phyloP scores from a whole-genome alignment of 176 grass and related monocot species.

The Aegilops bicornis region DNA sequence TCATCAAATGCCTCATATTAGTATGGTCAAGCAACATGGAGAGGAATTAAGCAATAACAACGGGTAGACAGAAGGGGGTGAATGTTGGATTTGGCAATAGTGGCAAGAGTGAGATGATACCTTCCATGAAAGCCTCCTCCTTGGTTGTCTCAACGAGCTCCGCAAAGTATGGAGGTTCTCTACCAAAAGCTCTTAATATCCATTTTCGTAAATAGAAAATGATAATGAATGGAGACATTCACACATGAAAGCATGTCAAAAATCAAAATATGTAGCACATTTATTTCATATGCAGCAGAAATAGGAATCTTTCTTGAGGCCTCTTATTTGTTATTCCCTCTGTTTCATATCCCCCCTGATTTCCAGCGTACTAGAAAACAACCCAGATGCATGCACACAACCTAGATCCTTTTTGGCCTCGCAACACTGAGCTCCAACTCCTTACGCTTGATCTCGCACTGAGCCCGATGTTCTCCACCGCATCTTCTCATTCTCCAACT shows the following conservation, averaged over 20 bases:
- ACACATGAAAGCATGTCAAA: too few relatives aligned
- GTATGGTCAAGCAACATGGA: too few relatives aligned
- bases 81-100: not conserved
- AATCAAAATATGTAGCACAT: too few relatives aligned
- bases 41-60: too few relatives aligned
- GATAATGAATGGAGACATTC: too few relatives aligned
- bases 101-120: not conserved
- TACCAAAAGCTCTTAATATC: not conserved
- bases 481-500: not conserved
- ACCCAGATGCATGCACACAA: not conserved
- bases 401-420: not conserved
- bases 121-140: too few relatives aligned
- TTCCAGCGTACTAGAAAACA: not conserved
- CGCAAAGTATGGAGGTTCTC: not conserved
- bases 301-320: too few relatives aligned
- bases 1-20: too few relatives aligned
- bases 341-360: not conserved
- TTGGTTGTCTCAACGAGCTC: too few relatives aligned
- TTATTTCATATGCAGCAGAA: too few relatives aligned
- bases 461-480: not conserved
- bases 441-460: not conserved
- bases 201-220: too few relatives aligned
- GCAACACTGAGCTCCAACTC: not conserved
- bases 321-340: not conserved
- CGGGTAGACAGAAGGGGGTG: too few relatives aligned